A percentile compares a stretch with the other conserved stretches of the same genome.
Evolutionary conservation across 768 basidiomycete species (phyloP).

Genomic region (Termitomyces sp.): DNA sequence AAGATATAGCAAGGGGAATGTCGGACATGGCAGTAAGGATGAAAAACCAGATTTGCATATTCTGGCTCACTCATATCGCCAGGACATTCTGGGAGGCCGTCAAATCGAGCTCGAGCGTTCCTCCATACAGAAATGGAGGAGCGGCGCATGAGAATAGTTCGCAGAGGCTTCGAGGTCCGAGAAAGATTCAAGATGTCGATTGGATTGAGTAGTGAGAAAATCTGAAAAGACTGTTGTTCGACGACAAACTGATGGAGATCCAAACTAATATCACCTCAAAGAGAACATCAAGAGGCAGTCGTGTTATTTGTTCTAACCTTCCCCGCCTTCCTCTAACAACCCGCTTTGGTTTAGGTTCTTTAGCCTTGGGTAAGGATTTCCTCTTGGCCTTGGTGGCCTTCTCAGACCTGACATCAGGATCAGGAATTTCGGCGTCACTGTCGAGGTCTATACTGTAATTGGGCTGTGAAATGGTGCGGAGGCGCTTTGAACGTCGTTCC

Average conservation of each 20-base stretch:
- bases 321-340: slow-evolving; percentile 16
- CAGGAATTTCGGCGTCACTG: neutral
- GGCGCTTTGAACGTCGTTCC: slow-evolving; percentile 1
- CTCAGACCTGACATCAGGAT: neutral
- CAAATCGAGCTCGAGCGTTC: slow-evolving; percentile 9
- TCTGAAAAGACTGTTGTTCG: slow-evolving; percentile 5
- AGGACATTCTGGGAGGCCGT: slow-evolving; percentile 19
- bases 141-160: slow-evolving; percentile 8
- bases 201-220: slow-evolving; percentile 14
- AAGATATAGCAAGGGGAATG: neutral
- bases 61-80: slow-evolving; percentile 20
- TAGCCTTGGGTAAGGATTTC: neutral
- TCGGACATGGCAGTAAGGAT: slow-evolving; percentile 16
- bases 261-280: neutral
- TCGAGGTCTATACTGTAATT: neutral
- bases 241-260: neutral
- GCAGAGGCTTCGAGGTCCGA: slow-evolving; percentile 14
- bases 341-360: slow-evolving; percentile 1
- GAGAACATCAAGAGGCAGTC: slow-evolving; percentile 22
- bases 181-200: slow-evolving; percentile 16
- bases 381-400: neutral
- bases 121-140: slow-evolving; percentile 20
- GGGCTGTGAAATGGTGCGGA: neutral
- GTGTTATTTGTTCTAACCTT: slow-evolving; percentile 14
- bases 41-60: slow-evolving; percentile 18